phyloP scores from a whole-genome alignment of 2,329 filamentous ascomycete species.

The Sphaceloma murrayae region DNA sequence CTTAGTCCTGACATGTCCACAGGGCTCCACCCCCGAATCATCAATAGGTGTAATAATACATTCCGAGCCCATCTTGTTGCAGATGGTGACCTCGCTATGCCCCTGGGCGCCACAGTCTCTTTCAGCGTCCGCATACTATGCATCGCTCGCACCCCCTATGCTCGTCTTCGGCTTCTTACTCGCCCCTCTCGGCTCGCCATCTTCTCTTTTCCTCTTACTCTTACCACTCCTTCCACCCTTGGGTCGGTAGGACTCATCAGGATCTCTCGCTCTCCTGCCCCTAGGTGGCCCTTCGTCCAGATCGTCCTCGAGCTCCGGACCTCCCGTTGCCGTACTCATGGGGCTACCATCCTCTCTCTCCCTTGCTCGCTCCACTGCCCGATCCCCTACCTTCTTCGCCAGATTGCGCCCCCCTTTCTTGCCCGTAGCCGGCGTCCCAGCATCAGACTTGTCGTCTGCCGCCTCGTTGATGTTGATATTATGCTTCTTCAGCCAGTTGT shows the following conservation, averaged over 20 bases:
- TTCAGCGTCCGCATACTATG: neutral
- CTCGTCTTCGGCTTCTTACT: slow-evolving; percentile 23
- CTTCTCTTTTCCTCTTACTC: slow-evolving; percentile 34
- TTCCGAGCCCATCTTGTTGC: too few relatives aligned
- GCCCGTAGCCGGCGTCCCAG: slow-evolving; percentile 69
- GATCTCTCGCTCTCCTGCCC: slow-evolving; percentile 29
- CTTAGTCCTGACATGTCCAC: too few relatives aligned
- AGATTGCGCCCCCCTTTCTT: slow-evolving; percentile 44
- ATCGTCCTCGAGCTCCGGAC: slow-evolving; percentile 33
- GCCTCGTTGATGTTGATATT: slow-evolving; percentile 17
- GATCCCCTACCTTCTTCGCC: slow-evolving; percentile 30
- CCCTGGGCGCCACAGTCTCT: neutral
- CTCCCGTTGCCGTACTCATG: slow-evolving; percentile 26
- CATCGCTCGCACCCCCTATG: slow-evolving; percentile 14
- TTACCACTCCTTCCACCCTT: slow-evolving; percentile 40
- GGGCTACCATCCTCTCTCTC: slow-evolving; percentile 26
- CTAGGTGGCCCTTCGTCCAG: slow-evolving; percentile 28
- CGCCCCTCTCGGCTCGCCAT: slow-evolving; percentile 16
- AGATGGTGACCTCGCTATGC: too few relatives aligned
- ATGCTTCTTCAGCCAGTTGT: slow-evolving; percentile 67
- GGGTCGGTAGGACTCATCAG: slow-evolving; percentile 38
- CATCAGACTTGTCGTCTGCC: slow-evolving; percentile 23
- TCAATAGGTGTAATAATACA: too few relatives aligned
- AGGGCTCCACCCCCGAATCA: too few relatives aligned
- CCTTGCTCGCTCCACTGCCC: slow-evolving; percentile 28